Conservation (phyloP, 2,329 filamentous ascomycete genomes). For the Rutstroemia sydowiana region DNA sequence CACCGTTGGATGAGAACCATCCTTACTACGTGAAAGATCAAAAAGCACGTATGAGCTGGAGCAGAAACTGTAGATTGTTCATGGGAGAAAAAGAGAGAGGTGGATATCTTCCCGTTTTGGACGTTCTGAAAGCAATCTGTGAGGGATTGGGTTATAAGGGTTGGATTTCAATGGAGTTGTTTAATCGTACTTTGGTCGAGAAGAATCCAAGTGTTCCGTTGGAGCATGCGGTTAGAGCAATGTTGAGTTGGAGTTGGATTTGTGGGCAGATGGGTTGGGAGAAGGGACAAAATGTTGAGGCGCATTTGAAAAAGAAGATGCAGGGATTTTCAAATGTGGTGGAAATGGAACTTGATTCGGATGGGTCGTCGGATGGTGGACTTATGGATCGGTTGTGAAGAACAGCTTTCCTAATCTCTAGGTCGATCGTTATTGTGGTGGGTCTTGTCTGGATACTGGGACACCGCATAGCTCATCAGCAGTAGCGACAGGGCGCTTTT, state of each 20-base stretch:
- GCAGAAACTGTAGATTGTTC: slow-evolving; percentile 64
- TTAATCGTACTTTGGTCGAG: slow-evolving; percentile 34
- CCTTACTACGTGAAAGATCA: slow-evolving; percentile 51
- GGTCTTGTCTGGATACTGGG: too few relatives aligned
- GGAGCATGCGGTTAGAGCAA: slow-evolving; percentile 45
- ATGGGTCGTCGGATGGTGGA: too few relatives aligned
- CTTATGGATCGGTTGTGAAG: too few relatives aligned
- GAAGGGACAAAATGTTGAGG: background rate
- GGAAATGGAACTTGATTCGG: too few relatives aligned
- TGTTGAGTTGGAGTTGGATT: slow-evolving; percentile 36
- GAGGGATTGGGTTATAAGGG: slow-evolving; percentile 49
- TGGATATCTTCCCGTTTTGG: slow-evolving; percentile 50
- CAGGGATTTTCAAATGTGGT: too few relatives aligned
- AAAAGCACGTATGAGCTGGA: slow-evolving; percentile 68
- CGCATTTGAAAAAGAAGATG: too few relatives aligned
- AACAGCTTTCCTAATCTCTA: too few relatives aligned
- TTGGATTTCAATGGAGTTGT: slow-evolving; percentile 54
- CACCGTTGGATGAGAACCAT: slow-evolving; percentile 51
- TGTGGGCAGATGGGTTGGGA: slow-evolving; percentile 5
- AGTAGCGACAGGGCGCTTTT: too few relatives aligned
- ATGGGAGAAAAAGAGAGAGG: slow-evolving; percentile 39
- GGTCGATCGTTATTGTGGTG: too few relatives aligned
- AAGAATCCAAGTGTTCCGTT: slow-evolving; percentile 37
- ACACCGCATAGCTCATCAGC: too few relatives aligned
- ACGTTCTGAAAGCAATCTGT: slow-evolving; percentile 45